A percentile compares a stretch with the other conserved stretches of the same genome.
phyloP scores from a whole-genome alignment of 352 stramenopile genomes.

The Halophytophthora polymorphica region DNA sequence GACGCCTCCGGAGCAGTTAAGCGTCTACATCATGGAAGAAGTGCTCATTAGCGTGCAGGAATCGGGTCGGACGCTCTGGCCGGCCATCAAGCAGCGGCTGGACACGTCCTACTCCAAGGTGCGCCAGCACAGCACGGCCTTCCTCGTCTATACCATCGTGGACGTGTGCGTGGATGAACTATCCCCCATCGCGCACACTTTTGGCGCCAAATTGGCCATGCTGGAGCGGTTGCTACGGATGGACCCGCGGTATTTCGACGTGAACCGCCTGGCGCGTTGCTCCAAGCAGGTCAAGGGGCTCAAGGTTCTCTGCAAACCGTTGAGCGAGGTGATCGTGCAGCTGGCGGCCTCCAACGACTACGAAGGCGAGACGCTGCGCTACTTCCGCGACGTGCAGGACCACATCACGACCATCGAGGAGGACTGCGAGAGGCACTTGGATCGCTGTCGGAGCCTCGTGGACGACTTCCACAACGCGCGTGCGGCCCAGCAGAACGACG shows the following conservation, averaged over 20 bases:
- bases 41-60: slow-evolving; percentile 77
- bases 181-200: slow-evolving; percentile 68
- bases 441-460: slow-evolving; percentile 56
- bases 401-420: slow-evolving; percentile 81
- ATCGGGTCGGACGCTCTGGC: slow-evolving; percentile 45
- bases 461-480: slow-evolving; percentile 73
- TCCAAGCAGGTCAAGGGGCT: slow-evolving; percentile 76
- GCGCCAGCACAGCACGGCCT: slow-evolving; percentile 65
- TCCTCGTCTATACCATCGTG: slow-evolving; percentile 79
- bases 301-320: slow-evolving; percentile 67
- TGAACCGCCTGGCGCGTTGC: slow-evolving; percentile 47
- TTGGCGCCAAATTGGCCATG: slow-evolving; percentile 72
- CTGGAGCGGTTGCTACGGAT: slow-evolving; percentile 56
- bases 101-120: slow-evolving; percentile 83
- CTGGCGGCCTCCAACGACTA: slow-evolving; percentile 72
- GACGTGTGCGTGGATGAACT: slow-evolving; percentile 82
- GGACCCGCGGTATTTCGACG: slow-evolving; percentile 60
- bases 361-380: slow-evolving; percentile 62
- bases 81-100: slow-evolving; percentile 54
- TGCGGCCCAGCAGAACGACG: slow-evolving; percentile 59
- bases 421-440: slow-evolving; percentile 77
- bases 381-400: slow-evolving; percentile 85
- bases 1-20: slow-evolving; percentile 74
- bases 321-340: slow-evolving; percentile 68
- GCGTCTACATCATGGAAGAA: slow-evolving; percentile 68